phyloP scores from a whole-genome alignment of 495 filamentous ascomycete species.

The Clavariopsis aquatica region DNA sequence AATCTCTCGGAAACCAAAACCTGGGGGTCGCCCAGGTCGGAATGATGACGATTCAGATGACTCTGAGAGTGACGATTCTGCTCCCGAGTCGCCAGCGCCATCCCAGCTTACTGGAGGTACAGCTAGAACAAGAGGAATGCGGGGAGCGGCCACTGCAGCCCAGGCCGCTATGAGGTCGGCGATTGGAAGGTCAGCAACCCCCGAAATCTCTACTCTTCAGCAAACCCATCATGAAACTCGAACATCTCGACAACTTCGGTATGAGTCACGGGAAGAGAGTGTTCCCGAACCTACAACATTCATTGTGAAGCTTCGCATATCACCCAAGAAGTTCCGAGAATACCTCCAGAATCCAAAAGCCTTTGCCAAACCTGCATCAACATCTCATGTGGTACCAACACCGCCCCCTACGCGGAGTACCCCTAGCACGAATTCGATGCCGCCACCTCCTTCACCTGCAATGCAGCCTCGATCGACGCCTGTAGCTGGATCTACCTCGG shows the following conservation, averaged over 20 bases:
- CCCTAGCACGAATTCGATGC: constrained; percentile 61
- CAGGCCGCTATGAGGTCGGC: constrained; percentile 72
- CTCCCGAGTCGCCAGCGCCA: constrained; percentile 63
- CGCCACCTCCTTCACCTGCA: constrained; percentile 53
- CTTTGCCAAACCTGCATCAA: constrained; percentile 39
- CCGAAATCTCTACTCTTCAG: constrained; percentile 64
- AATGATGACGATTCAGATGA: constrained; percentile 69
- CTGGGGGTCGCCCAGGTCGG: constrained; percentile 53
- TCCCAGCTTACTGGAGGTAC: constrained; percentile 66
- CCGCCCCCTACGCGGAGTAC: constrained; percentile 56
- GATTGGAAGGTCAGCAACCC: constrained; percentile 83
- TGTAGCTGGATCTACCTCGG: constrained; percentile 36
- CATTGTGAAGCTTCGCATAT: constrained; percentile 72
- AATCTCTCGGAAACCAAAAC: constrained; percentile 59
- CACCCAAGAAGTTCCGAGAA: constrained; percentile 62
- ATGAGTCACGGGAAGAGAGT: constrained; percentile 69
- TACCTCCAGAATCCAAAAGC: constrained; percentile 54
- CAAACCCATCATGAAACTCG: constrained; percentile 70
- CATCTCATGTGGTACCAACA: constrained; percentile 49
- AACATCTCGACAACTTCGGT: constrained; percentile 61
- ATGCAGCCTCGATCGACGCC: constrained; percentile 28
- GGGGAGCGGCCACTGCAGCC: constrained; percentile 79
- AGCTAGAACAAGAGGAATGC: constrained; percentile 82
- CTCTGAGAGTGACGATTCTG: constrained; percentile 55
- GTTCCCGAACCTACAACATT: constrained; percentile 62